phyloP scores from a whole-genome alignment of 208 protist genomes.

The Trypanosoma platydactyli region DNA sequence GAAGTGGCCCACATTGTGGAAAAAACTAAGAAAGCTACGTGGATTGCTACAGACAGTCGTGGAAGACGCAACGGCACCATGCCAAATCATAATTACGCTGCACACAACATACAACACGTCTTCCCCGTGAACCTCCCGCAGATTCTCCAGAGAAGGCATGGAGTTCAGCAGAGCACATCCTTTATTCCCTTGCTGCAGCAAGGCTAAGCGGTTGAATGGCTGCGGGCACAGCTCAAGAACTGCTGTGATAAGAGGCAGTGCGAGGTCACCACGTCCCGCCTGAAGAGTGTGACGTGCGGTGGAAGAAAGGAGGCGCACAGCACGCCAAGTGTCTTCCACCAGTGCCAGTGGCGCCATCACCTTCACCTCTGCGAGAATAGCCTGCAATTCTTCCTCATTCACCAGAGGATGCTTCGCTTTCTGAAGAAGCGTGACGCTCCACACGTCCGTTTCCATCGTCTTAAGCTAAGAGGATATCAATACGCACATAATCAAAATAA shows the following conservation, averaged over 20 bases:
- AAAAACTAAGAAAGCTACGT: slow-evolving; percentile 29
- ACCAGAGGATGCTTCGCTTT: slow-evolving; percentile 12
- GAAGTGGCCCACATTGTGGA: slow-evolving; percentile 15
- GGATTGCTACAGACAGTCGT: neutral
- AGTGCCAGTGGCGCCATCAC: neutral
- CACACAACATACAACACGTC: slow-evolving; percentile 16
- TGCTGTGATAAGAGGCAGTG: slow-evolving; percentile 17
- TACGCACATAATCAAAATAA: neutral
- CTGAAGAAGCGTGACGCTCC: slow-evolving; percentile 17
- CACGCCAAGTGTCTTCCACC: slow-evolving; percentile 10
- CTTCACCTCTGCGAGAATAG: slow-evolving; percentile 17
- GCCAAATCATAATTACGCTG: slow-evolving; percentile 28
- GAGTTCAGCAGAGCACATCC: slow-evolving; percentile 1
- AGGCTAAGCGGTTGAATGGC: slow-evolving; percentile 18
- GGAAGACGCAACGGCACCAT: slow-evolving; percentile 15
- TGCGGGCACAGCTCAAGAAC: slow-evolving; percentile 12
- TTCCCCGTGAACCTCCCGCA: neutral
- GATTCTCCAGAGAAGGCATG: neutral
- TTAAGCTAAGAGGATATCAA: too few species aligned
- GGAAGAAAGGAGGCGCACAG: slow-evolving; percentile 15
- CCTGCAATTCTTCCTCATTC: slow-evolving; percentile 23
- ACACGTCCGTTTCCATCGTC: neutral
- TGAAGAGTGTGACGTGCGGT: slow-evolving; percentile 24
- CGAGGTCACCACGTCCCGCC: slow-evolving; percentile 26
- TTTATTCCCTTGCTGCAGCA: neutral